These are phyloP conservation scores for Saksenaea oblongispora DNA, from an alignment of 371 early-diverging fungal genomes.

Conservation along the genomic window DNA sequence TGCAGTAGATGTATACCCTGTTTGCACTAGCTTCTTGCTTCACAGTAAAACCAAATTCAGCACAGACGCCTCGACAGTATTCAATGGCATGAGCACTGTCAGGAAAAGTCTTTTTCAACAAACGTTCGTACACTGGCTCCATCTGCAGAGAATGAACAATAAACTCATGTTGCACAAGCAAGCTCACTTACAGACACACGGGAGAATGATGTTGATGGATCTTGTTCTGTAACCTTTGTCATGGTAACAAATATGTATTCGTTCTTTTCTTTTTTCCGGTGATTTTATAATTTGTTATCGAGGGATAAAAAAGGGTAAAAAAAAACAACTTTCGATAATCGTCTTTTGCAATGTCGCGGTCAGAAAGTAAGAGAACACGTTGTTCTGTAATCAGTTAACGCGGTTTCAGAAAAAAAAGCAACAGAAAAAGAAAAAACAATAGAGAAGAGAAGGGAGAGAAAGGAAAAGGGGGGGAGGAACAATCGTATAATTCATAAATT, in stretches of 20 bases:
- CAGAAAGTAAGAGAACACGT: not conserved
- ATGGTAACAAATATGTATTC: not conserved
- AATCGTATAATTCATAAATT: constrained; percentile 1
- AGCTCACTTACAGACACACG: constrained; percentile 4
- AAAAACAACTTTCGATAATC: not conserved
- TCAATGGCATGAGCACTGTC: constrained; percentile 40
- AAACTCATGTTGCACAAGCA: not conserved
- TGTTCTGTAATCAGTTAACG: not conserved
- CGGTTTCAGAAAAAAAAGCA: not conserved
- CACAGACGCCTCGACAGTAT: constrained; percentile 38
- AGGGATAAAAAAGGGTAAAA: constrained; percentile 3
- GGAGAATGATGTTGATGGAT: not conserved
- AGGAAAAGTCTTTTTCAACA: constrained; percentile 33
- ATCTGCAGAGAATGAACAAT: constrained; percentile 27
- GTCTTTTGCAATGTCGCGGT: not conserved
- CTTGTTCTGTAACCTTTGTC: constrained; percentile 4
- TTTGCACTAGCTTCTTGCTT: constrained; percentile 52
- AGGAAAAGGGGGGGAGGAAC: not conserved
- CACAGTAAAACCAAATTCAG: constrained; percentile 45
- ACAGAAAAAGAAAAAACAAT: not conserved
- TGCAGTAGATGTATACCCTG: constrained; percentile 32
- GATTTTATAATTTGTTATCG: not conserved
- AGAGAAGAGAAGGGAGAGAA: not conserved
- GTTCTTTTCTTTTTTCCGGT: not conserved
- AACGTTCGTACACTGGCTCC: constrained; percentile 40